Conservation (phyloP, 1,284 basidiomycete genomes). For the Trichosporon sp. region DNA sequence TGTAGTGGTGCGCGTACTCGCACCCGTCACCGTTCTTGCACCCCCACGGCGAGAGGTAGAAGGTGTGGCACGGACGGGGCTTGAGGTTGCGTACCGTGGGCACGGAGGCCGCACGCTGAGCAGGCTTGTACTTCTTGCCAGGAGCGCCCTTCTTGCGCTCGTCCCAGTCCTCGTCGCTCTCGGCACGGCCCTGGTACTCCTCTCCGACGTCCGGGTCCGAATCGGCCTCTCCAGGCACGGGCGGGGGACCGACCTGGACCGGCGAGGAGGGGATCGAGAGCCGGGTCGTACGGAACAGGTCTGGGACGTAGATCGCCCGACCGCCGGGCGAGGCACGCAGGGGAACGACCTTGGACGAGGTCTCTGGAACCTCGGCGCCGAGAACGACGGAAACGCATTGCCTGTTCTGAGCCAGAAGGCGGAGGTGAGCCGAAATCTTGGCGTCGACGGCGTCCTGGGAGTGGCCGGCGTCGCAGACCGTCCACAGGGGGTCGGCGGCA, state of each 20-base stretch:
- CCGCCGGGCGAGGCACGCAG: slow-evolving; percentile 21
- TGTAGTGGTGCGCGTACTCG: slow-evolving; percentile 48
- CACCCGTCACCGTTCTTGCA: slow-evolving; percentile 48
- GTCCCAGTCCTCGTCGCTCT: slow-evolving; percentile 27
- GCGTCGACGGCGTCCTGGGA: slow-evolving; percentile 66
- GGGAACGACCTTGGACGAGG: slow-evolving; percentile 66
- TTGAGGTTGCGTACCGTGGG: slow-evolving; percentile 35
- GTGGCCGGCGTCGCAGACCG: slow-evolving; percentile 70
- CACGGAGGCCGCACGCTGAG: slow-evolving; percentile 23
- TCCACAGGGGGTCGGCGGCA: slow-evolving; percentile 47
- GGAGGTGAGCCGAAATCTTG: slow-evolving; percentile 76
- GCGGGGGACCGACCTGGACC: neutral
- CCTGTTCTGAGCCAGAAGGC: slow-evolving; percentile 71
- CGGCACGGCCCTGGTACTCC: slow-evolving; percentile 41
- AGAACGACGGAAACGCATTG: slow-evolving; percentile 74
- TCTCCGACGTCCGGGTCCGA: slow-evolving; percentile 10
- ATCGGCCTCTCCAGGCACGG: slow-evolving; percentile 13
- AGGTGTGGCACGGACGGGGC: slow-evolving; percentile 35
- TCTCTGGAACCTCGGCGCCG: slow-evolving; percentile 63
- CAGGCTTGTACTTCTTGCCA: slow-evolving; percentile 30
- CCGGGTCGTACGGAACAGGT: slow-evolving; percentile 66
- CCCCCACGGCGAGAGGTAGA: slow-evolving; percentile 38
- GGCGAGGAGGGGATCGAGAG: slow-evolving; percentile 33
- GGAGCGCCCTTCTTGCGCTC: slow-evolving; percentile 24
- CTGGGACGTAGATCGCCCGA: slow-evolving; percentile 57